Evolutionary conservation across 108 stramenopile species (phyloP).

Genomic region (Mediolabrus comicus): DNA sequence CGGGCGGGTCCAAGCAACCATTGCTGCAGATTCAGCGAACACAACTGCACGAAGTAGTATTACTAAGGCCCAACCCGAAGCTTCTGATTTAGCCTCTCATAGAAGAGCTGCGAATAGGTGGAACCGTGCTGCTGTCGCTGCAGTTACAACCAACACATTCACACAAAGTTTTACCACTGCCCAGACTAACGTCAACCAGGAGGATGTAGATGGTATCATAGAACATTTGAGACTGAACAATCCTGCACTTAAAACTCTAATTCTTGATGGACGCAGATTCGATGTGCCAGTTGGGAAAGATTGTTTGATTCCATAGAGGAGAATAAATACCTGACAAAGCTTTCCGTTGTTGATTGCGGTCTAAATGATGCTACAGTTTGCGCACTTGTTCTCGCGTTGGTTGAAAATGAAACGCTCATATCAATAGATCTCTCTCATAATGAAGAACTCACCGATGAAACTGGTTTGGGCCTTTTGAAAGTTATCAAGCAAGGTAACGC

Average conservation of each 20-base stretch:
- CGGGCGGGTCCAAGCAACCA: no score
- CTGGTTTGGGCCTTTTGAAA: background rate
- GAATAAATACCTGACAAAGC: constrained; percentile 1
- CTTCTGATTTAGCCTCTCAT: background rate
- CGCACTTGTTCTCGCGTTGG: constrained; percentile 6
- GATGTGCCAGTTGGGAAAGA: background rate
- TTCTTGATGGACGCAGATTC: constrained; percentile 13
- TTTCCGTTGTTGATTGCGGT: constrained; percentile 6
- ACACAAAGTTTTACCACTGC: background rate
- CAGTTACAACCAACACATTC: background rate
- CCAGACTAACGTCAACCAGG: background rate
- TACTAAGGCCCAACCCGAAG: background rate
- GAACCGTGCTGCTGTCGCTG: background rate
- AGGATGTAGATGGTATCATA: background rate
- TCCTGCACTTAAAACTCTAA: constrained; percentile 9
- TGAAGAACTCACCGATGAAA: background rate
- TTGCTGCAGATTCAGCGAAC: no score
- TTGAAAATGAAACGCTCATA: constrained; percentile 14
- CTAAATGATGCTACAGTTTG: background rate
- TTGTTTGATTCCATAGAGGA: constrained; percentile 19
- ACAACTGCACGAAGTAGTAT: no score
- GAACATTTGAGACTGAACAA: constrained; percentile 2
- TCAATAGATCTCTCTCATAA: constrained; percentile 14
- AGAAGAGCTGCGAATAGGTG: background rate
- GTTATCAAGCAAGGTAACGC: constrained; percentile 11